Base-by-base conservation (phyloP, 2,329 filamentous ascomycete genomes). In the Whalleya microplaca region DNA sequence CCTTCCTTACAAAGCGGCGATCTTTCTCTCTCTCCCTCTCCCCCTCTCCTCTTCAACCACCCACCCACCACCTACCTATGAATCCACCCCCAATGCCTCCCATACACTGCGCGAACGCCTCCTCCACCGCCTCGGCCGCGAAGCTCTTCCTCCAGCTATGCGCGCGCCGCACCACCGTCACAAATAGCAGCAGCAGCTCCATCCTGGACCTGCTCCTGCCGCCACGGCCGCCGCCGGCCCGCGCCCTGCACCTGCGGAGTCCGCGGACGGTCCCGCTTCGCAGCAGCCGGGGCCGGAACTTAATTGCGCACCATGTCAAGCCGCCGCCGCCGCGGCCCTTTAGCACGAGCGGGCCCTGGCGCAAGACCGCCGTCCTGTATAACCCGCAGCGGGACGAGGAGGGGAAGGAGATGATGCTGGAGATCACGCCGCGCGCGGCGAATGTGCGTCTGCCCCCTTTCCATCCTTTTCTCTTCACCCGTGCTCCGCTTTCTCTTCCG, bases 301-400 rank as follows among this genome's bases (percentile, higher is more conserved):
- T 32, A 8, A 58, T 50, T 16, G 18, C 45, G 29, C 52, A 44
- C 32, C 48, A 46, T 18, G 41, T 19, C 45, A 10, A 21, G 27
- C 48, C 32, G 19, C 50, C 12, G 48, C 45, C 21, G 9, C 56
- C 18, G 43, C 37, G 51, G 8, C 41, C 27, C 8, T 82, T 83
- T 54, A 72, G 75, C 21, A 70, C 72, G 19, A 75, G 79, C 1
- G 37, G 69, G 0, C 20, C 66, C 6, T 69, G 68, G 48, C 63
- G 66, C 23, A 75, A 74, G 56, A 87, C 85, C 0, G 72, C 74
- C 27, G 80, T 80, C 42, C 74, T 86, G 3, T 73, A 80, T 62
- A 96, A 98, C 71, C 90, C 92, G 0, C 86, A 88, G 64, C 82
- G 82, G 53, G 91, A 95, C 71, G 91, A 96, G 29, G 86, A 93